These are phyloP conservation scores for Leucaena leucocephala DNA, from an alignment of 306 rosid species.

Conservation along the genomic window DNA sequence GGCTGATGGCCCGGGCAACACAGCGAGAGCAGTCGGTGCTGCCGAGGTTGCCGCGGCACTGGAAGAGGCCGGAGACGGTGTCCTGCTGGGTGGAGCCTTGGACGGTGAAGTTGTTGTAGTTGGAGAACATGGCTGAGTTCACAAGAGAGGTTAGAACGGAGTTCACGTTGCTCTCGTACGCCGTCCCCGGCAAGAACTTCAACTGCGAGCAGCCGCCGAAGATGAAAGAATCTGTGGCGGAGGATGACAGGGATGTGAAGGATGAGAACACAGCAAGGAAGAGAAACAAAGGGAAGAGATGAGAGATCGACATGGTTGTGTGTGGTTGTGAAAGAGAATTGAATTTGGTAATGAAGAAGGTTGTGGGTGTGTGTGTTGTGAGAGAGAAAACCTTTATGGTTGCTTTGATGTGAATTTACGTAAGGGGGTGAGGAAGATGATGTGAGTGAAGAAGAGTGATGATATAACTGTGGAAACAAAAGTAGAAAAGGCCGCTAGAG, in stretches of 20 bases:
- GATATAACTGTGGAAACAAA: slow-evolving; percentile 32
- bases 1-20: slow-evolving; percentile 61
- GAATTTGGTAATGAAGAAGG: neutral
- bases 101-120: slow-evolving; percentile 73
- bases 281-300: slow-evolving; percentile 28
- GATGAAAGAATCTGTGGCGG: slow-evolving; percentile 49
- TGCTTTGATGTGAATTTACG: slow-evolving; percentile 64
- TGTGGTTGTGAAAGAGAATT: neutral
- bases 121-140: slow-evolving; percentile 56
- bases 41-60: slow-evolving; percentile 68
- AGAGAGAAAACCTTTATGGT: slow-evolving; percentile 26
- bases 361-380: neutral
- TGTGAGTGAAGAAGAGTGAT: neutral
- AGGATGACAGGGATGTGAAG: slow-evolving; percentile 37
- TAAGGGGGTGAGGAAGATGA: slow-evolving; percentile 43
- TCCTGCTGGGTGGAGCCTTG: slow-evolving; percentile 31
- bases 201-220: slow-evolving; percentile 62
- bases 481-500: neutral
- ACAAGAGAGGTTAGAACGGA: slow-evolving; percentile 71
- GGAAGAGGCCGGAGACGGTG: slow-evolving; percentile 60
- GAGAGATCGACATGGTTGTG: slow-evolving; percentile 41
- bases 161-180: slow-evolving; percentile 54
- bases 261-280: slow-evolving; percentile 36
- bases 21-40: slow-evolving; percentile 64
- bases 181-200: slow-evolving; percentile 49